Evolutionary conservation across 75 land plant genomes (phyloP).

Genomic region (Gnetum montanum): DNA sequence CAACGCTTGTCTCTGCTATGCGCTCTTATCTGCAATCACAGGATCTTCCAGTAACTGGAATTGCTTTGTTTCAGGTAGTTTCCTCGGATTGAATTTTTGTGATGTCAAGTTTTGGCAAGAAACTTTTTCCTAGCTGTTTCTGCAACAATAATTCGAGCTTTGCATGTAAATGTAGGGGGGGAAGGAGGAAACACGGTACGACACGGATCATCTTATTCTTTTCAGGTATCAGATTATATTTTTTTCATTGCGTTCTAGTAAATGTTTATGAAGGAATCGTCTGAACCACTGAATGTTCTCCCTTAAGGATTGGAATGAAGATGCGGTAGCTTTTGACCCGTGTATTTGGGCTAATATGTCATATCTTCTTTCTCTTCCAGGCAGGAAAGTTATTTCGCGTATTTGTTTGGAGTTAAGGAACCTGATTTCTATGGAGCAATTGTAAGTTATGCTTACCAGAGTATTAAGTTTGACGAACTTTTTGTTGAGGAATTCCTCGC

Average conservation of each 20-base stretch:
- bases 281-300: background rate
- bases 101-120: background rate
- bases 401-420: slow-evolving; percentile 90
- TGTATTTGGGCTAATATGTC: too few species aligned
- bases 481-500: too few species aligned
- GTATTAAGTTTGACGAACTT: too few species aligned
- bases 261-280: too few species aligned
- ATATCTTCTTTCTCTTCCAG: slow-evolving; percentile 25
- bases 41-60: slow-evolving; percentile 33
- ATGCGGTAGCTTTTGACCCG: background rate
- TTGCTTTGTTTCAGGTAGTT: slow-evolving; percentile 58
- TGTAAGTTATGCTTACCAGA: too few species aligned
- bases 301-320: background rate
- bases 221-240: too few species aligned
- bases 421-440: slow-evolving; percentile 91
- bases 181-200: slow-evolving; percentile 68
- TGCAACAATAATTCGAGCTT: background rate
- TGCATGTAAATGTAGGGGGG: slow-evolving; percentile 88
- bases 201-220: slow-evolving; percentile 63
- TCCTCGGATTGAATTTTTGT: too few species aligned
- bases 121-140: background rate
- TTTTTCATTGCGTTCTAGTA: too few species aligned
- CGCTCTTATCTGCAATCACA: slow-evolving; percentile 30
- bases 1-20: slow-evolving; percentile 37
- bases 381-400: slow-evolving; percentile 98